Evolutionary conservation across 1,284 basidiomycete species (phyloP).

Genomic region (Austroboletus rostrupii): DNA sequence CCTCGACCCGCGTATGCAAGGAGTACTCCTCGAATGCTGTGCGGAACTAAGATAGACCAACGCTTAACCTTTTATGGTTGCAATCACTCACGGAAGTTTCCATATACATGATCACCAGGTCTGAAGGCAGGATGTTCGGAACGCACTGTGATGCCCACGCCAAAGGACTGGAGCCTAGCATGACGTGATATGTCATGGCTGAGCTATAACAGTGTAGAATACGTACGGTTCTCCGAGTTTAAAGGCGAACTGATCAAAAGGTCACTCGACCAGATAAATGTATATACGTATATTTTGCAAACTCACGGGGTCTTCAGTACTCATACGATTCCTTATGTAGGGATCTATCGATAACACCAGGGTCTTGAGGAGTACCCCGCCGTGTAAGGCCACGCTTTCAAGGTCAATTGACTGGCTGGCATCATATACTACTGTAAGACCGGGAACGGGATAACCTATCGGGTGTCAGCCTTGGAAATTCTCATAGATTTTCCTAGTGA

Average conservation of each 20-base stretch:
- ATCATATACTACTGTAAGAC: conserved; percentile 15
- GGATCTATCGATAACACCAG: conserved; percentile 16
- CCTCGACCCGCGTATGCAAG: background rate
- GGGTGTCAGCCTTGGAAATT: background rate
- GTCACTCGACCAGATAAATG: conserved; percentile 6
- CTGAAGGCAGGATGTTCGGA: conserved; percentile 15
- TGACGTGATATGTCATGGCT: background rate
- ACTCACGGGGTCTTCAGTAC: background rate
- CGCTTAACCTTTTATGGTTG: background rate
- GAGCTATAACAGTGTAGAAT: background rate
- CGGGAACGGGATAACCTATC: conserved; percentile 18
- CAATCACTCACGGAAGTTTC: conserved; percentile 8
- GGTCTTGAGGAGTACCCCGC: conserved; percentile 16
- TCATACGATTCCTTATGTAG: conserved; percentile 4
- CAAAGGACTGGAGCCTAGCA: conserved; percentile 5
- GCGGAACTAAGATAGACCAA: background rate
- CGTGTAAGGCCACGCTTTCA: conserved; percentile 12
- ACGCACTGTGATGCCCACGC: conserved; percentile 14
- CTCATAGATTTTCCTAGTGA: background rate
- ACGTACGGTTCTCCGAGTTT: conserved; percentile 12
- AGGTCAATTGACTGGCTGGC: conserved; percentile 12
- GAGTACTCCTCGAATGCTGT: conserved; percentile 22
- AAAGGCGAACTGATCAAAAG: background rate
- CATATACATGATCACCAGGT: conserved; percentile 14
- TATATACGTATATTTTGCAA: background rate